Percentiles rank a stretch among this genome's conserved stretches.
phyloP scores from a whole-genome alignment of 441 rosid genomes.

The Erysimum cheiri region DNA sequence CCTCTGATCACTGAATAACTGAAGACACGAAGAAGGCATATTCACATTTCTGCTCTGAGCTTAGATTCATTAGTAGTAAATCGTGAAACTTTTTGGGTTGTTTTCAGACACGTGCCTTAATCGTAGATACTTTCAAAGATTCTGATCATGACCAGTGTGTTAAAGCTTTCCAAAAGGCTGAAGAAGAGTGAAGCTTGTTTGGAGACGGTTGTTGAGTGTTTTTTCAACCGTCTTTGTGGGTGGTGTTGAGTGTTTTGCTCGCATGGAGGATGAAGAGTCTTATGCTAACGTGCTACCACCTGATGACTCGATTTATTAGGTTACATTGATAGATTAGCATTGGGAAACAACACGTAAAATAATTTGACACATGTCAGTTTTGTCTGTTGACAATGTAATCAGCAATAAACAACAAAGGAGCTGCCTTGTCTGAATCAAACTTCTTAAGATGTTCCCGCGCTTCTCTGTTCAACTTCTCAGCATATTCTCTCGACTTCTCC shows the following conservation, averaged over 20 bases:
- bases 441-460: slow-evolving; percentile 22
- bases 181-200: no score
- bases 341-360: no score
- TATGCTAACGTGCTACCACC: no score
- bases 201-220: no score
- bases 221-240: no score
- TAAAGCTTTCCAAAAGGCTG: no score
- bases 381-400: slow-evolving; percentile 27
- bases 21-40: slow-evolving; percentile 2
- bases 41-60: slow-evolving; percentile 6
- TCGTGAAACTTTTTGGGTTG: slow-evolving; percentile 16
- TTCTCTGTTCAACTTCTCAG: slow-evolving; percentile 12
- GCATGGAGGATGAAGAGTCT: no score
- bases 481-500: slow-evolving; percentile 36
- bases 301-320: no score
- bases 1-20: slow-evolving; percentile 14
- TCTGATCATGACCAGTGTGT: slow-evolving; percentile 19
- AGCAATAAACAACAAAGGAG: slow-evolving; percentile 32
- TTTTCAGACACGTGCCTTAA: slow-evolving; percentile 7
- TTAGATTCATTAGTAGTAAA: slow-evolving; percentile 22
- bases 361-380: not conserved
- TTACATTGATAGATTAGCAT: no score
- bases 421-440: slow-evolving; percentile 31
- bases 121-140: slow-evolving; percentile 32
- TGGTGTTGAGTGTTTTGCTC: no score